A percentile compares a stretch with the other conserved stretches of the same genome.
Evolutionary conservation across 2,329 filamentous ascomycete species (phyloP).

Genomic region (Exophiala alcalophila): DNA sequence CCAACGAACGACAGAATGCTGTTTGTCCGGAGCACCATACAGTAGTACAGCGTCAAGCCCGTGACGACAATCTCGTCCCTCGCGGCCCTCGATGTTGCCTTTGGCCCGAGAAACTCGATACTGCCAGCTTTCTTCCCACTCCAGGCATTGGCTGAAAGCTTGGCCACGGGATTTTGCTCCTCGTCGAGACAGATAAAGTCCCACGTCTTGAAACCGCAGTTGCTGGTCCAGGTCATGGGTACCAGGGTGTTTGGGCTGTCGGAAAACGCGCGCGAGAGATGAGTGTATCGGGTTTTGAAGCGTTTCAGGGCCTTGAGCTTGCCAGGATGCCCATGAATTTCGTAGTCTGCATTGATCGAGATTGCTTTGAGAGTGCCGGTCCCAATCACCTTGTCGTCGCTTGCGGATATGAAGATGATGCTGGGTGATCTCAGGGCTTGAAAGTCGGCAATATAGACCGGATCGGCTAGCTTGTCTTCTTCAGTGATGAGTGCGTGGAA

Average conservation of each 20-base stretch:
- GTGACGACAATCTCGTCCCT: conserved; percentile 35
- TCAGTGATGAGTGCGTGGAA: conserved; percentile 29
- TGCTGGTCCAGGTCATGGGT: conserved; percentile 34
- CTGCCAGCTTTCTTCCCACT: conserved; percentile 31
- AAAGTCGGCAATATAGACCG: conserved; percentile 31
- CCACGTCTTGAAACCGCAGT: conserved; percentile 32
- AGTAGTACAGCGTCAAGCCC: conserved; percentile 32
- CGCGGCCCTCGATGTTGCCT: conserved; percentile 14
- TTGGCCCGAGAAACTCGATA: conserved; percentile 31
- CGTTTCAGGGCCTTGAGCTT: conserved; percentile 33
- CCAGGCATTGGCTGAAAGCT: conserved; percentile 32
- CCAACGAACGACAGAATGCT: conserved; percentile 32
- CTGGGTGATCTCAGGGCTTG: conserved; percentile 21
- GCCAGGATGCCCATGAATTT: conserved; percentile 29
- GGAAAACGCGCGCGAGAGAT: conserved; percentile 32
- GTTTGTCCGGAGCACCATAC: conserved; percentile 31
- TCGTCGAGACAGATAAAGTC: conserved; percentile 36
- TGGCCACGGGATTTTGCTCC: conserved; percentile 32
- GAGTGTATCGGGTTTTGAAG: conserved; percentile 32
- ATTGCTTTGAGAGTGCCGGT: conserved; percentile 29
- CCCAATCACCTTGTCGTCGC: conserved; percentile 26
- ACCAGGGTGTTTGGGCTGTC: conserved; percentile 22
- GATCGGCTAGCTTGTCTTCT: conserved; percentile 17
- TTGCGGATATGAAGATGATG: conserved; percentile 28
- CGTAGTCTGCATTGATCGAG: conserved; percentile 33